phyloP scores from a whole-genome alignment of 164 flowering plant genomes.

The Macadamia tetraphylla region DNA sequence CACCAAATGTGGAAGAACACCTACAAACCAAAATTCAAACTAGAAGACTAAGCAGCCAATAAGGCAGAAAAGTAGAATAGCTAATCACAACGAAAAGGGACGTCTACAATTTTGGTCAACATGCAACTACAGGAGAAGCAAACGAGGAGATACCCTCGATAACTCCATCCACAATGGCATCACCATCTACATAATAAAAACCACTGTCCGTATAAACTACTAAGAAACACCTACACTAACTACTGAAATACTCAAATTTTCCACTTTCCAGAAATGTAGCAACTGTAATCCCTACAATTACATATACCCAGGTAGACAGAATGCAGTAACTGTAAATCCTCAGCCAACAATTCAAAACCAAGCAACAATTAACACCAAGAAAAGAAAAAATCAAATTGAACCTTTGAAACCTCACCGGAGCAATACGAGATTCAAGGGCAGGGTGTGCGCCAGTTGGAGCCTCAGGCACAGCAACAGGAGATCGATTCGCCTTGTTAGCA shows the following conservation, averaged over 20 bases:
- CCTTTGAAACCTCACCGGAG: constrained; percentile 26
- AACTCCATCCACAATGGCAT: too few relatives aligned
- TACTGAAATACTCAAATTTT: neutral
- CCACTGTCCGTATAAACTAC: neutral
- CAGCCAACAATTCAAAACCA: too few relatives aligned
- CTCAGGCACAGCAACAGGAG: constrained; percentile 23
- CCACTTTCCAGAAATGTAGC: neutral
- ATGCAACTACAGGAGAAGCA: too few relatives aligned
- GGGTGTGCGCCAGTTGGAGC: constrained; percentile 42
- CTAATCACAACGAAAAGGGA: too few relatives aligned
- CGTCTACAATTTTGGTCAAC: too few relatives aligned
- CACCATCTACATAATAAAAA: neutral
- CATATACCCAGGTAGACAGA: neutral
- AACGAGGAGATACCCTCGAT: too few relatives aligned
- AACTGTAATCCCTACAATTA: too few relatives aligned
- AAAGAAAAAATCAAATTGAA: neutral
- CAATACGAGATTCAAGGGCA: constrained; percentile 46
- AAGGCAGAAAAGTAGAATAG: too few relatives aligned
- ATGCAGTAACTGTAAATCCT: neutral
- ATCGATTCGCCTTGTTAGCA: constrained; percentile 32
- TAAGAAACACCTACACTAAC: neutral
- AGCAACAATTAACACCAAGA: too few relatives aligned
- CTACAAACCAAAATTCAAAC: too few relatives aligned
- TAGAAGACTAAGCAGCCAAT: too few relatives aligned
- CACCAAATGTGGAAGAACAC: too few relatives aligned